Conservation (phyloP, 2,329 filamentous ascomycete genomes). For the Purpureocillium lavendulum region DNA sequence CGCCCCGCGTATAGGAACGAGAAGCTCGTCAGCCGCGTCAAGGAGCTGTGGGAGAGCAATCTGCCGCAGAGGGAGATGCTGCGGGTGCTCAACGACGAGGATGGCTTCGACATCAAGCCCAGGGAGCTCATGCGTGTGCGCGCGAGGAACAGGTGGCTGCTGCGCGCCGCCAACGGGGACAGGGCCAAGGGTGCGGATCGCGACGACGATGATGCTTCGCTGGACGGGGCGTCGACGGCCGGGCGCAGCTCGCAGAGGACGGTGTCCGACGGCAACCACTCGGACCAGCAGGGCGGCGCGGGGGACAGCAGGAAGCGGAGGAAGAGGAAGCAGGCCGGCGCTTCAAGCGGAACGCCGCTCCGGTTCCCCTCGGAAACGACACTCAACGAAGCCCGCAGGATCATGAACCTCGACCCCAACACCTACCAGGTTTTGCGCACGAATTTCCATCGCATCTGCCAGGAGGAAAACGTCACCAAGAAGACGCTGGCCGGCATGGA, state of each 20-base stretch:
- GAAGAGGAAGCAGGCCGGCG: slow-evolving; percentile 60
- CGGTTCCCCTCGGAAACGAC: slow-evolving; percentile 79
- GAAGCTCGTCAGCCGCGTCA: slow-evolving; percentile 58
- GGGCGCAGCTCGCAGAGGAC: slow-evolving; percentile 1
- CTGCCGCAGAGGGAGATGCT: slow-evolving; percentile 67
- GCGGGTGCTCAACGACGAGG: slow-evolving; percentile 56
- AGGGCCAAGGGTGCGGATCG: slow-evolving; percentile 25
- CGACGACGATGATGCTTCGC: slow-evolving; percentile 8
- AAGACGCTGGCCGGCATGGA: slow-evolving; percentile 69
- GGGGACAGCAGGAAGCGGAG: slow-evolving; percentile 42
- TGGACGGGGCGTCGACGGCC: slow-evolving; percentile 7
- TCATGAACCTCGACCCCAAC: slow-evolving; percentile 53
- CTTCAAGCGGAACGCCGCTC: slow-evolving; percentile 59
- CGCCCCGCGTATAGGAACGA: slow-evolving; percentile 63
- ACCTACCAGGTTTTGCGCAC: slow-evolving; percentile 58
- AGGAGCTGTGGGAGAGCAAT: slow-evolving; percentile 72
- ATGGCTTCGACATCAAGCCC: slow-evolving; percentile 63
- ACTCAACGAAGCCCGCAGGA: slow-evolving; percentile 67
- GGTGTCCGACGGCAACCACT: background rate
- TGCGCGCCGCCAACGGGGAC: slow-evolving; percentile 54
- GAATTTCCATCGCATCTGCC: slow-evolving; percentile 63
- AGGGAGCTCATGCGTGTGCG: slow-evolving; percentile 64
- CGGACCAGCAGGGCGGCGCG: background rate
- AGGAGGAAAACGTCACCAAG: slow-evolving; percentile 58
- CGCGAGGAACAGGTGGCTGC: slow-evolving; percentile 57